These are phyloP conservation scores for Phyllosticta citriasiana DNA, from an alignment of 2,329 filamentous ascomycete genomes.

Conservation along the genomic window DNA sequence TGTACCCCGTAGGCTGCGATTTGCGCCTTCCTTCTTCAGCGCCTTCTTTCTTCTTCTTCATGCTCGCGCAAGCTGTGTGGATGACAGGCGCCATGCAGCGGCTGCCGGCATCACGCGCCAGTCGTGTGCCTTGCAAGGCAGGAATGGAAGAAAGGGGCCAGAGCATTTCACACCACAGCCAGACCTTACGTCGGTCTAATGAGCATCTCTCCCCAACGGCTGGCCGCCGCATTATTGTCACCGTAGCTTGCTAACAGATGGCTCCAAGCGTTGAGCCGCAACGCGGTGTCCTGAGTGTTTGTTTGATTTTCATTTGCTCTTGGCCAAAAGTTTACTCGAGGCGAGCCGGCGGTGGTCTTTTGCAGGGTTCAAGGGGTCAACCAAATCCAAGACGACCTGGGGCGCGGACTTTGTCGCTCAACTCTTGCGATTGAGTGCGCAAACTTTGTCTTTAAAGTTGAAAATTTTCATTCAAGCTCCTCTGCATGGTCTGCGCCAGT, in stretches of 20 bases:
- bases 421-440: neutral
- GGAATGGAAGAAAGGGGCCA: neutral
- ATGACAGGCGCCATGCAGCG: neutral
- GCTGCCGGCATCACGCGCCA: slow-evolving; percentile 5
- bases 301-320: neutral
- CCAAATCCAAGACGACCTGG: neutral
- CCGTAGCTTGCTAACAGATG: neutral
- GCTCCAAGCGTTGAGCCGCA: neutral
- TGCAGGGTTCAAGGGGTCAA: neutral
- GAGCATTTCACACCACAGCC: neutral
- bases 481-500: neutral
- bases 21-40: neutral
- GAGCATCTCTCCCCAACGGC: neutral
- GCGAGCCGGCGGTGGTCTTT: neutral
- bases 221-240: neutral
- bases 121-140: neutral
- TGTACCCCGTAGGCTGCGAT: neutral
- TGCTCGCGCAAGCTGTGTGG: neutral
- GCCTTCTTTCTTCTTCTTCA: neutral
- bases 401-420: neutral
- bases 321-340: neutral
- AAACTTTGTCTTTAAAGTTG: neutral
- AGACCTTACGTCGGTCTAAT: neutral
- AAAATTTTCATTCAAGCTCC: neutral
- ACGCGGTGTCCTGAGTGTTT: neutral